Conservation (phyloP, 441 rosid species). For the Capsella rubella region DNA sequence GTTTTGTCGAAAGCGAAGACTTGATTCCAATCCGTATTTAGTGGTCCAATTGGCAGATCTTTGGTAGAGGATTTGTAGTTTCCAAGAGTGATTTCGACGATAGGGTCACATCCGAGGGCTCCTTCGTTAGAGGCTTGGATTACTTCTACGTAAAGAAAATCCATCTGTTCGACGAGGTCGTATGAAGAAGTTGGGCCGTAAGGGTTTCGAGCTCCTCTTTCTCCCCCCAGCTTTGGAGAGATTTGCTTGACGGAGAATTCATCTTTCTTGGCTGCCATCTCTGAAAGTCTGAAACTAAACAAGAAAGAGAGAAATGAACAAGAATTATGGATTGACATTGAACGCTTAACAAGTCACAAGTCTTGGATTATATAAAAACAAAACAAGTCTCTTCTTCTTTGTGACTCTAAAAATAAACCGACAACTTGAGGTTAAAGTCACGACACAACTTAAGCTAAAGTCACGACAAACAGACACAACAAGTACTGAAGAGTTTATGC, state of each 20-base stretch:
- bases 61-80: constrained; percentile 37
- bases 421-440: too few relatives aligned
- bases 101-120: background rate
- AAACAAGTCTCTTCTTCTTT: too few relatives aligned
- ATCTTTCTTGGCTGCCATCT: constrained; percentile 34
- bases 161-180: constrained; percentile 44
- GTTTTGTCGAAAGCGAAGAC: constrained; percentile 43
- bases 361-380: too few relatives aligned
- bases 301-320: constrained; percentile 34
- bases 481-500: too few relatives aligned
- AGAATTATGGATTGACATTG: too few relatives aligned
- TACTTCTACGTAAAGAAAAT: constrained; percentile 40
- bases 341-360: too few relatives aligned
- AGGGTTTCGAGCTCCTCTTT: constrained; percentile 31
- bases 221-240: constrained; percentile 39
- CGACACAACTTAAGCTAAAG: too few relatives aligned
- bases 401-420: too few relatives aligned
- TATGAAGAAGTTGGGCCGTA: constrained; percentile 37
- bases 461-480: too few relatives aligned
- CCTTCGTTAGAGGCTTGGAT: background rate
- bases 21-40: constrained; percentile 21
- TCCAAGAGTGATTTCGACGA: constrained; percentile 40
- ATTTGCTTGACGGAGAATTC: constrained; percentile 35
- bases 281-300: background rate
- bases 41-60: constrained; percentile 10